Evolutionary conservation across 228 moss, liverwort and hornwort species (phyloP), one percentile per base, ranked within the genome.

Genomic region (Sphagnum fallax): DNA sequence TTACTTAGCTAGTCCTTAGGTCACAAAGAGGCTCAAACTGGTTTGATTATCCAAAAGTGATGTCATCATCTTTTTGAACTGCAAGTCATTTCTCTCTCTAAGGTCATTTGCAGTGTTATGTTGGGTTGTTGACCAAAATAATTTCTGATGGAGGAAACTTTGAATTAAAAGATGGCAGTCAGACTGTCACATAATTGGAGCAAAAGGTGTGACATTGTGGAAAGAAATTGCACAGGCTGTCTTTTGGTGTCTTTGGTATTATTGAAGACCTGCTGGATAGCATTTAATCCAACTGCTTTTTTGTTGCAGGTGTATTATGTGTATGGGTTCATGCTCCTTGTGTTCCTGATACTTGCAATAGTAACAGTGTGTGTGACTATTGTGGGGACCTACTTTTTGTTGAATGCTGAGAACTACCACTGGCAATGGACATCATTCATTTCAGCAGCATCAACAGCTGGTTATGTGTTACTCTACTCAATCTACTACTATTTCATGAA

Each of bases 371-470:
- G 85, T 65, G 85, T 86, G 52, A 86, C 85, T 6, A 86, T 86
- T 47, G 85, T 86, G 11, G 85, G 85, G 8, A 76, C 85, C 63
- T 86, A 86, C 58, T 86, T 86, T 63, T 70, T 86, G 67, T 75
- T 86, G n/a, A 86, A 81, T 73, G 85, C 85, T 9, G 85, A 86
- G 60, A 86, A 86, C 60, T 86, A 86, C 69, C 81, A 86, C 71
- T 86, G 85, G 85, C 85, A 86, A 74, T 86, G 85, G 85, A 86
- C 85, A 11, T 86, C 85, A 7, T 86, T 86, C 79, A 82, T 86
- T 63, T 86, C 82, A 64, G 85, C 82, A 64, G 85, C 85, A 49
- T 86, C 85, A 48, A 86, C 85, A 8, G 85, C 82, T 63, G 82
- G 69, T 53, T 86, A 86, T 66, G 85, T 86, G 16, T 86, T 75